Evolutionary conservation across 768 basidiomycete species (phyloP).

Genomic region (Suillus placidus): DNA sequence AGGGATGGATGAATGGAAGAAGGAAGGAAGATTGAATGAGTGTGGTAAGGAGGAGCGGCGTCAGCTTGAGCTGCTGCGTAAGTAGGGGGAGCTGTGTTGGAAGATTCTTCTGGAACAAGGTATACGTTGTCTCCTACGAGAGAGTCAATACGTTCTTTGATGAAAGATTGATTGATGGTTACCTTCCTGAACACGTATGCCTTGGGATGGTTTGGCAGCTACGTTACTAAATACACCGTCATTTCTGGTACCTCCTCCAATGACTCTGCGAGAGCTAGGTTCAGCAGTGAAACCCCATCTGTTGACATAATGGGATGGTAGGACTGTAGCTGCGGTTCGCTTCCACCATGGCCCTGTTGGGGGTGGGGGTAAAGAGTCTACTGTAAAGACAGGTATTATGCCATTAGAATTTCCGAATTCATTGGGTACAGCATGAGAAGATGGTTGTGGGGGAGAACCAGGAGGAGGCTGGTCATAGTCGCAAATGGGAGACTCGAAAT

Average conservation of each 20-base stretch:
- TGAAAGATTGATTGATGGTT: constrained; percentile 21
- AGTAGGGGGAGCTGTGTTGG: constrained; percentile 86
- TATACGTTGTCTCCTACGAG: constrained; percentile 66
- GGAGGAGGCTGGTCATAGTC: constrained; percentile 86
- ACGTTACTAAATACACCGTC: constrained; percentile 97
- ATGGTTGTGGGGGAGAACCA: constrained; percentile 73
- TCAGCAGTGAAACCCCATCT: constrained; percentile 49
- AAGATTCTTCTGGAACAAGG: constrained; percentile 79
- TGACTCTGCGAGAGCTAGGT: constrained; percentile 33
- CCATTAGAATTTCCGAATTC: constrained; percentile 78
- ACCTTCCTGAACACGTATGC: constrained; percentile 65
- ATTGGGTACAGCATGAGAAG: constrained; percentile 68
- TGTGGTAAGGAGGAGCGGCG: constrained; percentile 97
- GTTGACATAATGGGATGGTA: constrained; percentile 54
- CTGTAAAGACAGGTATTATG: constrained; percentile 53
- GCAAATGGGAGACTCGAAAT: constrained; percentile 67
- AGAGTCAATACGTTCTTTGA: constrained; percentile 8
- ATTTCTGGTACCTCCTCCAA: constrained; percentile 72
- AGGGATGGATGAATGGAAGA: constrained; percentile 50
- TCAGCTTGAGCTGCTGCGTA: constrained; percentile 93
- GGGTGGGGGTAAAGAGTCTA: constrained; percentile 26
- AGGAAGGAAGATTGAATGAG: constrained; percentile 94
- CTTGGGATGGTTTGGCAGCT: constrained; percentile 79
- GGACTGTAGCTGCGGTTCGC: constrained; percentile 54
- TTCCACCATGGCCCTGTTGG: constrained; percentile 54